Evolutionary conservation across 78 protist genomes (phyloP).

Genomic region (Ministeria vibrans): DNA sequence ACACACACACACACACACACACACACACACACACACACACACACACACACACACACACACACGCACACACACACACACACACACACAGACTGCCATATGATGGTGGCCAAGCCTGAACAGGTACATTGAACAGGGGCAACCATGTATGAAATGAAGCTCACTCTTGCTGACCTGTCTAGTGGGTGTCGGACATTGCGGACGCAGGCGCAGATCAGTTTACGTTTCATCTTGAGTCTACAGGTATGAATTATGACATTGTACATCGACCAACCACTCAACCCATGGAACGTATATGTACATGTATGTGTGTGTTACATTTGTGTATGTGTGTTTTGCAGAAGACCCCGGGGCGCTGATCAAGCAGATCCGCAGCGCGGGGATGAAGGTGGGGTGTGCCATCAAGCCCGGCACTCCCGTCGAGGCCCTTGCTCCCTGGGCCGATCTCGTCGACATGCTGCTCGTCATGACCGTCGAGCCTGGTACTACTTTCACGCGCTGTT

Average conservation of each 20-base stretch:
- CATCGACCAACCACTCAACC: background rate
- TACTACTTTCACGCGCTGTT: too few relatives aligned
- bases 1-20: too few relatives aligned
- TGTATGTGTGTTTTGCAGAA: background rate
- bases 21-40: too few relatives aligned
- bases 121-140: too few relatives aligned
- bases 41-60: too few relatives aligned
- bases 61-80: too few relatives aligned
- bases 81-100: slow-evolving; percentile 91
- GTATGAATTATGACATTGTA: background rate
- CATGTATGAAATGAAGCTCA: too few relatives aligned
- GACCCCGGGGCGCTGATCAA: slow-evolving; percentile 35
- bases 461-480: slow-evolving; percentile 99
- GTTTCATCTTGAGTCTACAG: slow-evolving; percentile 90
- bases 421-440: slow-evolving; percentile 1
- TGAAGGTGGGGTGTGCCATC: slow-evolving; percentile 80
- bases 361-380: slow-evolving; percentile 56
- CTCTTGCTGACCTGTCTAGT: slow-evolving; percentile 4
- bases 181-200: slow-evolving; percentile 73
- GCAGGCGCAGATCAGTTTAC: slow-evolving; percentile 87
- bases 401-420: slow-evolving; percentile 90
- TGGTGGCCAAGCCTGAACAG: slow-evolving; percentile 88
- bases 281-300: background rate
- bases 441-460: slow-evolving; percentile 77
- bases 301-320: background rate